Percentiles rank a stretch among this genome's conserved stretches.
Evolutionary conservation across 2,329 filamentous ascomycete species (phyloP).

Genomic region (Thermothelomyces thermophilus): DNA sequence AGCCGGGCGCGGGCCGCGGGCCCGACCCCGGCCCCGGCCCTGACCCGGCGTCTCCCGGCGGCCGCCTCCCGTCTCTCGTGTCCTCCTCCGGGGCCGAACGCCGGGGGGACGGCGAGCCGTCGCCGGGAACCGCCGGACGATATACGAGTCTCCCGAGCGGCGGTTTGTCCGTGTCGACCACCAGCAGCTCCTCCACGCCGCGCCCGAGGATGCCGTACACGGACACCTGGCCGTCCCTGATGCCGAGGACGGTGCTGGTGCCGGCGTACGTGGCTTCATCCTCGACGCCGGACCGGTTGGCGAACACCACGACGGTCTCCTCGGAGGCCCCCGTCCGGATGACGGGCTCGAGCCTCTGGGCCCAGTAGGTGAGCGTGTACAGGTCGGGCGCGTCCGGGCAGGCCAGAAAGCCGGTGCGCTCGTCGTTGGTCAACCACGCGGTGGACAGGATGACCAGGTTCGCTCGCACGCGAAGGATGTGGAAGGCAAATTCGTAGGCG

Average conservation of each 20-base stretch:
- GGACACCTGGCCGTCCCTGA: constrained; percentile 50
- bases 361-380: constrained; percentile 60
- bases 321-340: constrained; percentile 37
- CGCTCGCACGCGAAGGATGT: constrained; percentile 48
- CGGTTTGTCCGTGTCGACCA: constrained; percentile 46
- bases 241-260: constrained; percentile 54
- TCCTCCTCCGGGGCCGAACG: neutral
- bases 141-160: constrained; percentile 32
- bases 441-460: constrained; percentile 59
- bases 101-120: neutral
- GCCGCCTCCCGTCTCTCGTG: neutral
- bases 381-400: constrained; percentile 47
- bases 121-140: constrained; percentile 2
- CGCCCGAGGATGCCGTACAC: constrained; percentile 57
- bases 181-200: constrained; percentile 51
- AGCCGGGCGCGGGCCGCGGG: neutral
- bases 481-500: constrained; percentile 44
- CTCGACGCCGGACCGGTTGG: constrained; percentile 57
- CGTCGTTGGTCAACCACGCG: constrained; percentile 57
- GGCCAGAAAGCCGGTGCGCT: constrained; percentile 36
- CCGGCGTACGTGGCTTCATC: constrained; percentile 56
- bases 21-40: neutral
- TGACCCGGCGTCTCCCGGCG: neutral
- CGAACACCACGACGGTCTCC: constrained; percentile 54
- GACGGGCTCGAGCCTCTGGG: constrained; percentile 52